Evolutionary conservation across 805 yeast species (phyloP), one percentile per base, ranked within the genome.

Genomic region (Ogataea nakhonphanomensis): DNA sequence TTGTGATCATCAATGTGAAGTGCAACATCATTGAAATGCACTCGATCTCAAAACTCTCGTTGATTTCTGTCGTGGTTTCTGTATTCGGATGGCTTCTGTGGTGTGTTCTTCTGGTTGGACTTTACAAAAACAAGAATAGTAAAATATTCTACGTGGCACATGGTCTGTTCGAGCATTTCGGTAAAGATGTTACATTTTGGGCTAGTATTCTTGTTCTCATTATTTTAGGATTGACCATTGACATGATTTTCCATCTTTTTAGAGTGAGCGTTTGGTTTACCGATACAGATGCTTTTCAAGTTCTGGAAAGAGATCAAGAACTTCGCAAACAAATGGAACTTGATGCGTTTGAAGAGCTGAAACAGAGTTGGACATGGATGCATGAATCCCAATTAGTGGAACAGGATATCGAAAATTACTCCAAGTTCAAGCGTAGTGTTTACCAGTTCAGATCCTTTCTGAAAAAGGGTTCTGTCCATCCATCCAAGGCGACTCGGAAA

Each of bases 111-210:
- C 74, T 91, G 33, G 85, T 90, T 56, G 73, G 71, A 3, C 63
- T 90, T n/a, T 83, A 86, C 58, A 67, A 62, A 54, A 62, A 56
- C 50, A 75, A 65, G 56, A 75, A 56, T 37, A 70, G 71, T 25
- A 65, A 76, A 39, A 84, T 85, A 10, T 89, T 77, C 61, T 85
- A 76, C 58, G 96, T 85, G 2, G 67, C 70, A 7, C 70, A 75
- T 45, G 95, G 93, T 2, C 67, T 93, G 34, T 69, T 72, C 43
- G 62, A 79, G 35, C 78, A 78, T 37, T 88, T 87, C 66, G 98
- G 98, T 15, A 62, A 49, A 14, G 97, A 93, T 57, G 59, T 69
- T n/a, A 72, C 85, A 1, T 91, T 89, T 78, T 93, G 98, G 98
- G 86, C 87, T 1, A 62, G 87, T 0, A 64, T 85, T 25, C 55